Base-by-base conservation (phyloP, 768 basidiomycete genomes). In the Zangia roseola region DNA sequence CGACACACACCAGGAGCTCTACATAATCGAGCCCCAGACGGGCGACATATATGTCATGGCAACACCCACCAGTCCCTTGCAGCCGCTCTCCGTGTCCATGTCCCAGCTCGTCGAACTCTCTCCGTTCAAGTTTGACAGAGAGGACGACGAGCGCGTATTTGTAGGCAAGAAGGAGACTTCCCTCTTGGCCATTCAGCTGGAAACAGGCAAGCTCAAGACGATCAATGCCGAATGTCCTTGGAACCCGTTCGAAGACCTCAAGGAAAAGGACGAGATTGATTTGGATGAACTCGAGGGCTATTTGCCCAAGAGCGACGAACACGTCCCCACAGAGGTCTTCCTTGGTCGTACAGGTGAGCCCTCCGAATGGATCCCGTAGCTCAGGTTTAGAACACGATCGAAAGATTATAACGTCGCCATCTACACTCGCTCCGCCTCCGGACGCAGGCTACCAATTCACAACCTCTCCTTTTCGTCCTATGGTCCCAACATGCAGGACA, bases 11-110 rank as follows among this genome's bases (percentile, higher is more conserved):
- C 80, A 82, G 58, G 91, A 92, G 64, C 80, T 87, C 37, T 98
- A 95, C 69, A 86, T 97, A 52, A 89, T 97, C 44, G 95, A 97
- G 62, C 95, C 95, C 0, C 89, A 94, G 73, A 86, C 89, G 5
- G 95, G 95, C 7, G 88, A 92, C 60, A 90, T 98, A 56, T 98
- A 89, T 66, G 83, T 97, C 51, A 84, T 91, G 72, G 70, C 83
- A 6, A 78, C 81, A 0, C 83, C 84, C 1, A 75, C 76, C 13
- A 79, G 78, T 42, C 81, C 86, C 2, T 77, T 97, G 35, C 86
- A 93, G 60, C 90, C 88, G 40, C 86, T 99, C 53, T 92, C 94
- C 1, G 81, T 97, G 54, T 84, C 93, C 42, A 91, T 98, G 81
- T 74, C 91, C 2, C 89, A 97, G 64, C 80, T 99, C 54, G 93